Conservation (phyloP, 108 stramenopile species). For the Discostella stelligeroides region DNA sequence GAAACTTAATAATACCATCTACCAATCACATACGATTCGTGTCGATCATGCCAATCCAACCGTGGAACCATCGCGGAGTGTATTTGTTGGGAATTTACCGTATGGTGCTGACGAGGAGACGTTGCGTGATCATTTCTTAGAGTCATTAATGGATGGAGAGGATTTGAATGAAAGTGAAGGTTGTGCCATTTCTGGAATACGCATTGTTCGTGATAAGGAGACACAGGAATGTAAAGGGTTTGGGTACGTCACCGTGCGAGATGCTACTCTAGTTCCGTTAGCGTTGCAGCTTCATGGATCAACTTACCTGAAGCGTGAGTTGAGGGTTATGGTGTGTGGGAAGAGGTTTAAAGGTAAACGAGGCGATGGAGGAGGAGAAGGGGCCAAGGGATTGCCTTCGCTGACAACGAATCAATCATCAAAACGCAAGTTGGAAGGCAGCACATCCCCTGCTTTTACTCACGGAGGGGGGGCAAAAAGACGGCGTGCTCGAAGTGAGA, state of each 20-base stretch:
- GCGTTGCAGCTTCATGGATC: constrained; percentile 70
- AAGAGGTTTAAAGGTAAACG: constrained; percentile 69
- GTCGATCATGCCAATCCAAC: constrained; percentile 51
- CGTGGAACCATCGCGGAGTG: constrained; percentile 63
- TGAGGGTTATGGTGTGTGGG: constrained; percentile 80
- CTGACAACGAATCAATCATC: constrained; percentile 48
- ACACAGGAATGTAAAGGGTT: constrained; percentile 82
- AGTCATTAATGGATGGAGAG: constrained; percentile 34
- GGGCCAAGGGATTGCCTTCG: constrained; percentile 21
- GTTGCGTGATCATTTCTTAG: constrained; percentile 62
- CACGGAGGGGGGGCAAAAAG: constrained; percentile 24
- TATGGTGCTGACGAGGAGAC: constrained; percentile 73
- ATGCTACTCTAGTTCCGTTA: constrained; percentile 56
- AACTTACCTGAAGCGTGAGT: constrained; percentile 63
- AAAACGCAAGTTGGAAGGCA: constrained; percentile 46
- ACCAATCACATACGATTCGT: constrained; percentile 55
- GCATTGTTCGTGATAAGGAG: constrained; percentile 81
- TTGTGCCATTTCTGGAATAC: constrained; percentile 61
- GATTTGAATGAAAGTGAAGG: constrained; percentile 39
- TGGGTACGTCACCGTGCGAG: constrained; percentile 73
- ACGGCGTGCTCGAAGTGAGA: constrained; percentile 58
- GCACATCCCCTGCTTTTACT: constrained; percentile 9
- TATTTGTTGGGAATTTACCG: constrained; percentile 83
- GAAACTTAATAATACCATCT: constrained; percentile 67
- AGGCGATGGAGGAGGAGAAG: constrained; percentile 34